Percentiles rank a stretch among this genome's conserved stretches.
Evolutionary conservation across 306 rosid genomes (phyloP).

Genomic region (Urtica urens): DNA sequence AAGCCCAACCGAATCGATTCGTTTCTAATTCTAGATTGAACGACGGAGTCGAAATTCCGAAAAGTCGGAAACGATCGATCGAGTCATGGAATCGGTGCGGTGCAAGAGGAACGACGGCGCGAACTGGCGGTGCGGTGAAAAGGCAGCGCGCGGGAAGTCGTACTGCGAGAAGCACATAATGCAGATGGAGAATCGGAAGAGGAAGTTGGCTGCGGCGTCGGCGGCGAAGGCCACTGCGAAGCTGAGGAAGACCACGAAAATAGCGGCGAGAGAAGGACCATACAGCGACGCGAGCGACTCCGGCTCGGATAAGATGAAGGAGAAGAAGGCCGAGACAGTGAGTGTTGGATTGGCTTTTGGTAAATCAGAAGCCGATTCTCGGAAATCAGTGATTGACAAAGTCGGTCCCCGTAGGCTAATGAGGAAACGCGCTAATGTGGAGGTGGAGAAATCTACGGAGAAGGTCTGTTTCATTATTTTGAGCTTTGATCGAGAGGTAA

Average conservation of each 20-base stretch:
- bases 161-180: conserved; percentile 27
- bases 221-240: background rate
- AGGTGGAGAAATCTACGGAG: conserved; percentile 5
- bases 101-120: conserved; percentile 30
- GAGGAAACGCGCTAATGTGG: background rate
- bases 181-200: conserved; percentile 3
- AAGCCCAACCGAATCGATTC: too few relatives aligned
- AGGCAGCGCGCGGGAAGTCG: conserved; percentile 14
- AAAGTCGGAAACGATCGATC: too few relatives aligned
- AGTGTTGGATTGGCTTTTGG: background rate
- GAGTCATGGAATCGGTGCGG: conserved; percentile 4
- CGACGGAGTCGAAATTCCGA: too few relatives aligned
- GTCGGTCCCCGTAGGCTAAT: too few relatives aligned
- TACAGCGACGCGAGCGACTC: conserved; percentile 5
- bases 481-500: background rate
- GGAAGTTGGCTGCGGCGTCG: background rate
- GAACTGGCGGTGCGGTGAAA: conserved; percentile 22
- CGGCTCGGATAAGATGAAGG: conserved; percentile 7
- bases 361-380: background rate
- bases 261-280: conserved; percentile 10
- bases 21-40: too few relatives aligned
- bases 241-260: conserved; percentile 16
- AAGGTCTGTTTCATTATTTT: conserved; percentile 8
- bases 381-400: background rate
- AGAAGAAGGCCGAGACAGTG: too few relatives aligned